phyloP scores from a whole-genome alignment of 495 filamentous ascomycete genomes.

The Neohortaea acidophila region DNA sequence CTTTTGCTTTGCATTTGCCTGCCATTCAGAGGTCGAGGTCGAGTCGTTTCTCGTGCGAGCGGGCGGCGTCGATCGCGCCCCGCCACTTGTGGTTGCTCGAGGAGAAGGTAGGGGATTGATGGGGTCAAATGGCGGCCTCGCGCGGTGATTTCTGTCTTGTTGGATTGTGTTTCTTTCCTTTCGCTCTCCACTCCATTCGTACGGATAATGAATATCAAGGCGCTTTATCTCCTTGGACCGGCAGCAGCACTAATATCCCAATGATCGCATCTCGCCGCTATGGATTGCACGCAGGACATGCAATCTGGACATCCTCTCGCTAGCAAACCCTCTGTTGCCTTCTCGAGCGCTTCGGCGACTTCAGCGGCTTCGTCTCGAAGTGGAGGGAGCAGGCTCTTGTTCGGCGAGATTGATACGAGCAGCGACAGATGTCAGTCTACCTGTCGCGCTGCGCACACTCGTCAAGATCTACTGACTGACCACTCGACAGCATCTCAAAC shows the following conservation, averaged over 20 bases:
- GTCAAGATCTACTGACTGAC: background rate
- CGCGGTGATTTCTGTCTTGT: conserved; percentile 6
- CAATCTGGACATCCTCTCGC: conserved; percentile 8
- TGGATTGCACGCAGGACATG: conserved; percentile 9
- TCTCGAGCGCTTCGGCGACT: conserved; percentile 15
- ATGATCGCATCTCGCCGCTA: conserved; percentile 5
- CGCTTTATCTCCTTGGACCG: too few relatives aligned
- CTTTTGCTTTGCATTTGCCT: background rate
- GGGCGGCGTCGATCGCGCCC: too few relatives aligned
- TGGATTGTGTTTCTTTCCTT: conserved; percentile 1
- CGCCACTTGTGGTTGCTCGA: too few relatives aligned
- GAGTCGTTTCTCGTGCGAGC: too few relatives aligned
- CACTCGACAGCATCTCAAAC: conserved; percentile 15
- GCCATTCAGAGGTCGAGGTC: too few relatives aligned
- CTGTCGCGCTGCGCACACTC: background rate
- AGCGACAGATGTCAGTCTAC: conserved; percentile 12
- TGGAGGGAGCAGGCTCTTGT: conserved; percentile 23
- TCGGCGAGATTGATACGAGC: conserved; percentile 28
- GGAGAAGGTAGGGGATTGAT: too few relatives aligned
- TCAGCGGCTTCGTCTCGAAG: conserved; percentile 14
- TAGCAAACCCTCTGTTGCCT: conserved; percentile 15
- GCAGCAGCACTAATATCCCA: too few relatives aligned
- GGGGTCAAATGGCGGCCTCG: conserved; percentile 2
- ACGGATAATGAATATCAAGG: conserved; percentile 8
- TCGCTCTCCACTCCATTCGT: background rate